Percentiles rank a stretch among this genome's conserved stretches.
Conservation (phyloP, 495 filamentous ascomycete species). For the Trypethelium eluteriae region DNA sequence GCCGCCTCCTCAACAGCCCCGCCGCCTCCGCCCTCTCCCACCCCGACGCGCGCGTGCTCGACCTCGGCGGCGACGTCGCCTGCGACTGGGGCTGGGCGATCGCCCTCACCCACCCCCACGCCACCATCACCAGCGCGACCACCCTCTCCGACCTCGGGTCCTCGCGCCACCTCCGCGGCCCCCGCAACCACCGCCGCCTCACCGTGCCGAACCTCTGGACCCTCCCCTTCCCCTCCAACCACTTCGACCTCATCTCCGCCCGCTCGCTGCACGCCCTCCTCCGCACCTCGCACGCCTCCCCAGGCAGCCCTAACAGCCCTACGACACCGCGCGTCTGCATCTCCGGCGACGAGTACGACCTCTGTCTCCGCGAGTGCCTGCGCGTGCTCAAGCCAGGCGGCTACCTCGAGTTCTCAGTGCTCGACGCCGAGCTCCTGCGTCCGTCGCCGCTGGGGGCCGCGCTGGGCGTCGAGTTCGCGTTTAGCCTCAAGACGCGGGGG, state of each 20-base stretch:
- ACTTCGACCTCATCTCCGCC: constrained; percentile 89
- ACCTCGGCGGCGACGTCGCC: constrained; percentile 75
- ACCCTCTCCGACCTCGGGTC: constrained; percentile 48
- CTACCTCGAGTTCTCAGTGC: constrained; percentile 78
- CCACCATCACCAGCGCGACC: constrained; percentile 74
- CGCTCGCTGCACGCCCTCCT: constrained; percentile 78
- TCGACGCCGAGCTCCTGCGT: constrained; percentile 83
- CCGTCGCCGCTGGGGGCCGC: constrained; percentile 68
- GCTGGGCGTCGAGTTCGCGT: constrained; percentile 81
- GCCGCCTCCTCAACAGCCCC: constrained; percentile 69
- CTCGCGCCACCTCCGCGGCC: constrained; percentile 58
- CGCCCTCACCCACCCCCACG: constrained; percentile 72
- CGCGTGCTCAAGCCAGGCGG: constrained; percentile 89
- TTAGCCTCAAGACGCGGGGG: constrained; percentile 74
- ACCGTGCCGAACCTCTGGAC: constrained; percentile 64
- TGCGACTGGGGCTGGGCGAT: constrained; percentile 96
- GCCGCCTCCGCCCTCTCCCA: constrained; percentile 46
- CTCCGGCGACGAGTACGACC: constrained; percentile 73
- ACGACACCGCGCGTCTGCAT: constrained; percentile 29
- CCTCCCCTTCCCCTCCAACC: constrained; percentile 76
- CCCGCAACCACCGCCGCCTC: constrained; percentile 76
- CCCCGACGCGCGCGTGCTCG: constrained; percentile 60
- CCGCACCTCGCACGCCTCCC: constrained; percentile 43
- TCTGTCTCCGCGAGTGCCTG: constrained; percentile 74
- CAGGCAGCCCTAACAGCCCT: constrained; percentile 41